Evolutionary conservation across 2,329 filamentous ascomycete species (phyloP).

Genomic region (Aspergillus piperis): DNA sequence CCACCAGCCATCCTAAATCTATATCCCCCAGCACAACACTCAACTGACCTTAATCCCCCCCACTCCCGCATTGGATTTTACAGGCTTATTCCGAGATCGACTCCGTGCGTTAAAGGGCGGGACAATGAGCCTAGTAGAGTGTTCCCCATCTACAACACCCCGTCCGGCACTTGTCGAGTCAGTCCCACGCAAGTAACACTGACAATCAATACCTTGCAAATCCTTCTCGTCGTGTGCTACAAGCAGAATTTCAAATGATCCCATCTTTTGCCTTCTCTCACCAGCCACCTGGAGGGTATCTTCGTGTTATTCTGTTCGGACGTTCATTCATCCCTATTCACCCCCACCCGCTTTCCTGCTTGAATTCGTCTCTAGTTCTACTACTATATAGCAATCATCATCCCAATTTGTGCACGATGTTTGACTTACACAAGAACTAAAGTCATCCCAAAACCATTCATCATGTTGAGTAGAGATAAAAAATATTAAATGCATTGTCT

Average conservation of each 20-base stretch:
- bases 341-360: background rate
- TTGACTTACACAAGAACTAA: too few species aligned
- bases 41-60: background rate
- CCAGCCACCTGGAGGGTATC: background rate
- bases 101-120: background rate
- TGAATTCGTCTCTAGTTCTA: too few species aligned
- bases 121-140: background rate
- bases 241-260: background rate
- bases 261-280: background rate
- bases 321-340: background rate
- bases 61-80: background rate
- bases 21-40: background rate
- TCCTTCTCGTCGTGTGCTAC: background rate
- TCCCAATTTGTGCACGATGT: too few species aligned
- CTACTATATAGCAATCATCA: too few species aligned
- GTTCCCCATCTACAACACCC: background rate
- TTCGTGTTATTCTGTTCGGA: background rate
- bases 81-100: background rate
- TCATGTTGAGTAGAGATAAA: too few species aligned
- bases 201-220: background rate
- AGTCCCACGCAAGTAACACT: background rate
- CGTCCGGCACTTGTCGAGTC: background rate
- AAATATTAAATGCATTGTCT: background rate
- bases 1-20: background rate
- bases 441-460: too few species aligned